Conservation (phyloP, 2,329 filamentous ascomycete species). For the Arthrocladium fulminans region DNA sequence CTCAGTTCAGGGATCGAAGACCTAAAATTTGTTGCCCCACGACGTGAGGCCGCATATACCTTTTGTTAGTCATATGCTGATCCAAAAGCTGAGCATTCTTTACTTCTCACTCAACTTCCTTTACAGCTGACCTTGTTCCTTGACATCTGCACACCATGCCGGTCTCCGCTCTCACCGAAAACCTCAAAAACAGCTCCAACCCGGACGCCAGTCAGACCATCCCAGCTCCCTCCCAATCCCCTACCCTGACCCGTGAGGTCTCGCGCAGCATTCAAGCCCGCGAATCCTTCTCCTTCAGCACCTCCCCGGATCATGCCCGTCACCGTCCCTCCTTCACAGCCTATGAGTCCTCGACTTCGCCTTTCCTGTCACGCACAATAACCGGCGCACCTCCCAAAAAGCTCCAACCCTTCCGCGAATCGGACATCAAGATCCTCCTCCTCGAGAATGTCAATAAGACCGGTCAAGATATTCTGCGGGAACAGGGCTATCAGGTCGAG, state of each 20-base stretch:
- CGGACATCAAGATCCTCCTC: slow-evolving; percentile 92
- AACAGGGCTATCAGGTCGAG: slow-evolving; percentile 94
- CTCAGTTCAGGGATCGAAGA: too few species aligned
- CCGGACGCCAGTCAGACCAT: too few species aligned
- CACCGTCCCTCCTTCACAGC: slow-evolving; percentile 26
- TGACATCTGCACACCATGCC: slow-evolving; percentile 14
- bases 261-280: slow-evolving; percentile 38
- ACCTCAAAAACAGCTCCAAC: slow-evolving; percentile 19
- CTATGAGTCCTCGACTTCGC: slow-evolving; percentile 35
- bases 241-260: slow-evolving; percentile 33
- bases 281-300: slow-evolving; percentile 5
- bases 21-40: slow-evolving; percentile 3
- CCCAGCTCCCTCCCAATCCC: too few species aligned
- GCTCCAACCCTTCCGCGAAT: slow-evolving; percentile 88
- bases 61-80: background rate
- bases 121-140: background rate
- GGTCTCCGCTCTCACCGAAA: slow-evolving; percentile 18
- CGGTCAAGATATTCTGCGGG: slow-evolving; percentile 69
- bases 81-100: background rate
- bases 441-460: slow-evolving; percentile 94
- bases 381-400: slow-evolving; percentile 53
- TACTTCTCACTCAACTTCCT: background rate
- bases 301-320: slow-evolving; percentile 1
- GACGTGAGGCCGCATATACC: background rate
- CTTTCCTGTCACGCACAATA: slow-evolving; percentile 34